phyloP scores from a whole-genome alignment of 352 stramenopile species.

The Stramenopiles sp. region DNA sequence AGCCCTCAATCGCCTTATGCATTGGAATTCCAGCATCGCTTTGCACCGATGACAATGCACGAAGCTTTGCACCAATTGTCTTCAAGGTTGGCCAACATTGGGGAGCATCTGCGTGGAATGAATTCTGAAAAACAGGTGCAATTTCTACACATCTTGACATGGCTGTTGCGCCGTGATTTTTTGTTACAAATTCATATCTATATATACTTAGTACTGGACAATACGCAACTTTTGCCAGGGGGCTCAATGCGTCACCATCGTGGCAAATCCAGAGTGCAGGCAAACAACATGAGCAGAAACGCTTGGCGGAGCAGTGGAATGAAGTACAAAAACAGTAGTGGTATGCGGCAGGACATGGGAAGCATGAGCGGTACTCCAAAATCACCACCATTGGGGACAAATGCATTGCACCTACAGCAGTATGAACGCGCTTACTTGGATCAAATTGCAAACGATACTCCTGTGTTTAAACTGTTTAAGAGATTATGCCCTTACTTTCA shows the following conservation, averaged over 20 bases:
- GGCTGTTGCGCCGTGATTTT: constrained; percentile 54
- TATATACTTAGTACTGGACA: constrained; percentile 55
- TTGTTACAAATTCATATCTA: constrained; percentile 56
- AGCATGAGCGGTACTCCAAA: not conserved
- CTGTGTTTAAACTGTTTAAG: constrained; percentile 51
- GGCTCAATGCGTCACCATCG: not conserved
- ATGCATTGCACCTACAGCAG: not conserved
- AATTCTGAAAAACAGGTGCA: constrained; percentile 30
- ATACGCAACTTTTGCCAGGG: constrained; percentile 10
- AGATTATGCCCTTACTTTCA: constrained; percentile 56
- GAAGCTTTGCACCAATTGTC: constrained; percentile 1
- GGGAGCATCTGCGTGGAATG: not conserved
- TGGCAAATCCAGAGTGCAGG: not conserved
- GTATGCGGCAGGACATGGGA: not conserved
- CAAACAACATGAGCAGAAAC: not conserved
- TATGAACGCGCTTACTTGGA: constrained; percentile 48
- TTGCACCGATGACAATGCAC: constrained; percentile 29
- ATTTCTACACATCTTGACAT: constrained; percentile 62
- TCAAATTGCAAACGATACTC: constrained; percentile 47
- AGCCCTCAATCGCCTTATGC: constrained; percentile 32
- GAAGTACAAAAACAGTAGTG: not conserved
- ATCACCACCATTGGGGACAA: not conserved
- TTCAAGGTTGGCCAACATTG: not conserved
- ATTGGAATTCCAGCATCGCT: constrained; percentile 47
- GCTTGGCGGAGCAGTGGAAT: not conserved